A percentile compares a stretch with the other conserved stretches of the same genome.
Evolutionary conservation across 1,284 basidiomycete species (phyloP).

Genomic region (Heimioporus punctisporus): DNA sequence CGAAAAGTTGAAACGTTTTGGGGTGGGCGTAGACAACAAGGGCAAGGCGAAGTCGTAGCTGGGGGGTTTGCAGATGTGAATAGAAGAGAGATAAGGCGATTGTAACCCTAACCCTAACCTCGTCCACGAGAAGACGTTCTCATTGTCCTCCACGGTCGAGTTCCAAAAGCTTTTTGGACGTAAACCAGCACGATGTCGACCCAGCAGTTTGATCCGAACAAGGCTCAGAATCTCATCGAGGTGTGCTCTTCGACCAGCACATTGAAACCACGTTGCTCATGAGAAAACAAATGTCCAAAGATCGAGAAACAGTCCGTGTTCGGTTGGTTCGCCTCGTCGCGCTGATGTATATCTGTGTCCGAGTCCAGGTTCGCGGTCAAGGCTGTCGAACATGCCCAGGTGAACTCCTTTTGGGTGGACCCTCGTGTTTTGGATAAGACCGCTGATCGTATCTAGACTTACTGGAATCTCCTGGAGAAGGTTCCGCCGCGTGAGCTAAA

Average conservation of each 20-base stretch:
- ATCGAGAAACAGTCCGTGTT: conserved; percentile 93
- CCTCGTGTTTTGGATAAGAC: conserved; percentile 5
- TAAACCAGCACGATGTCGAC: conserved; percentile 29
- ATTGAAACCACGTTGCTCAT: conserved; percentile 25
- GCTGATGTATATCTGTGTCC: conserved; percentile 18
- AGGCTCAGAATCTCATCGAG: conserved; percentile 88
- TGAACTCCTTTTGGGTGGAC: conserved; percentile 32
- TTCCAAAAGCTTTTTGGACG: conserved; percentile 15
- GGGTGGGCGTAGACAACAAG: conserved; percentile 45
- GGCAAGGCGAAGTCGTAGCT: conserved; percentile 29
- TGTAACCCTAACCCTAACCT: conserved; percentile 30
- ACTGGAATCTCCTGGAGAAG: conserved; percentile 94
- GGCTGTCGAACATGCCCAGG: conserved; percentile 96
- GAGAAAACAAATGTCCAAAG: conserved; percentile 42
- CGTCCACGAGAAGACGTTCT: too few relatives aligned
- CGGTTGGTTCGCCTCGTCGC: conserved; percentile 1
- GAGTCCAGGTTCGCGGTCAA: conserved; percentile 86
- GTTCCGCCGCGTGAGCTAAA: conserved; percentile 78
- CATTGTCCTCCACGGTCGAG: too few relatives aligned
- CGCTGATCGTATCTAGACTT: conserved; percentile 64
- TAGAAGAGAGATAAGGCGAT: background rate
- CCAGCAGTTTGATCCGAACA: conserved; percentile 77
- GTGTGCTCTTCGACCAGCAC: conserved; percentile 41
- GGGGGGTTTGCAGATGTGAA: background rate
- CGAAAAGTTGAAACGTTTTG: conserved; percentile 78